A percentile compares a stretch with the other conserved stretches of the same genome.
Evolutionary conservation across 179 eudicot genomes (phyloP).

Genomic region (Camellia oleifera): DNA sequence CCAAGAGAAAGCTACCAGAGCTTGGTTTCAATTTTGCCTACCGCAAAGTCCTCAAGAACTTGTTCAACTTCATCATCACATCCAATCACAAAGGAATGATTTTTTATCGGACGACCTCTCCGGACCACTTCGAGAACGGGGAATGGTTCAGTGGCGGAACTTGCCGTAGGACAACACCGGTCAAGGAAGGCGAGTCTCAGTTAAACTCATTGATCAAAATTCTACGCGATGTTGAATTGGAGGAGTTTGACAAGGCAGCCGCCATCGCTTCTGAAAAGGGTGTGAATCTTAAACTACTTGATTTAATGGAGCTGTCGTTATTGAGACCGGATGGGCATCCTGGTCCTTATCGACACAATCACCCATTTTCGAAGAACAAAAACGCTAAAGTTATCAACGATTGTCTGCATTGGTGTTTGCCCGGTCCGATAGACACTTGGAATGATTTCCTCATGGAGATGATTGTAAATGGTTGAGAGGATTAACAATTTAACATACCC

Average conservation of each 20-base stretch:
- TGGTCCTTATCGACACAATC: too few species aligned
- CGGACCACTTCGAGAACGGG: conserved; percentile 56
- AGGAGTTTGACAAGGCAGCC: too few species aligned
- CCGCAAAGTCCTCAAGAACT: conserved; percentile 48
- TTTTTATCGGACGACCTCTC: conserved; percentile 70
- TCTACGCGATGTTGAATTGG: too few species aligned
- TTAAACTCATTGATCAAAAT: too few species aligned
- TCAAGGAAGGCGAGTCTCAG: conserved; percentile 48
- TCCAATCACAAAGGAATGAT: conserved; percentile 64
- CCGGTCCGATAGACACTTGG: conserved; percentile 23
- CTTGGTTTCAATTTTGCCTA: conserved; percentile 61
- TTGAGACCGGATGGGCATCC: too few species aligned
- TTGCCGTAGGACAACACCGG: conserved; percentile 57
- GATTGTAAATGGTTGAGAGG: too few species aligned
- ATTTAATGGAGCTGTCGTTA: too few species aligned
- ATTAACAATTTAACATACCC: too few species aligned
- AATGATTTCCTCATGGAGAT: conserved; percentile 8
- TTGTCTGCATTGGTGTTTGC: conserved; percentile 25
- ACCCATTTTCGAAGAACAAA: too few species aligned
- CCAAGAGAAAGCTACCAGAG: conserved; percentile 40
- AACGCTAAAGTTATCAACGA: neutral
- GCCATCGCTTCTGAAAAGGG: too few species aligned
- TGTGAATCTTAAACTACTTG: too few species aligned
- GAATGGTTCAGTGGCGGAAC: conserved; percentile 44
- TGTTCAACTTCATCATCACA: conserved; percentile 48